phyloP scores from a whole-genome alignment of 2,329 filamentous ascomycete genomes.

The Dryadomyces sulphureus region DNA sequence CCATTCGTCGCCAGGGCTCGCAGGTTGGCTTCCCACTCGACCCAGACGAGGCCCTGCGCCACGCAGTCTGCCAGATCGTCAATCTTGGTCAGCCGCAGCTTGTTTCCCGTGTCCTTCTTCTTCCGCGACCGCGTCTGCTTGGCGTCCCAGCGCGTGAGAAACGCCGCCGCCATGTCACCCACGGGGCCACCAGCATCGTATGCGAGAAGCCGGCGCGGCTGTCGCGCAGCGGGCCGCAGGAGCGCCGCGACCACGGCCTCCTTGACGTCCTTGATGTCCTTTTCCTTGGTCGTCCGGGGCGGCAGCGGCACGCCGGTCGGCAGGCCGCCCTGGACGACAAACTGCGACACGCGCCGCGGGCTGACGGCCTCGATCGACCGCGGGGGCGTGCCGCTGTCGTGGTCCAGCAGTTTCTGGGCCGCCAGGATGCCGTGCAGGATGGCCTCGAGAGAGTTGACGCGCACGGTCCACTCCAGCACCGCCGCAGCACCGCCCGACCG shows the following conservation, averaged over 20 bases:
- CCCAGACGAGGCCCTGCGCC: conserved; percentile 62
- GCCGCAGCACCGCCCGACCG: conserved; percentile 48
- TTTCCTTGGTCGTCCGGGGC: conserved; percentile 8
- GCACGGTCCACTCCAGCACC: conserved; percentile 68
- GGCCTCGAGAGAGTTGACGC: conserved; percentile 68
- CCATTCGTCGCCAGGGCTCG: conserved; percentile 17
- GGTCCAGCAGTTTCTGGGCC: conserved; percentile 32
- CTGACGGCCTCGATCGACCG: conserved; percentile 30
- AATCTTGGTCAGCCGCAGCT: conserved; percentile 36
- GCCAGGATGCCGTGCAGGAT: conserved; percentile 62
- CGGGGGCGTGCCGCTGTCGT: neutral
- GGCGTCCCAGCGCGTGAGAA: conserved; percentile 7
- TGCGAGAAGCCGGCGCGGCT: neutral
- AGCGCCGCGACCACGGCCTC: conserved; percentile 8
- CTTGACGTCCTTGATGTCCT: conserved; percentile 14
- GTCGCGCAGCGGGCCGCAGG: neutral
- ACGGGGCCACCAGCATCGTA: neutral
- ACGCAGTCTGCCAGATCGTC: conserved; percentile 74
- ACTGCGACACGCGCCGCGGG: conserved; percentile 35
- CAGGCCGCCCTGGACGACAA: conserved; percentile 25
- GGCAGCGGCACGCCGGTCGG: neutral
- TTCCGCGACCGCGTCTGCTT: conserved; percentile 3
- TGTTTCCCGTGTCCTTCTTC: neutral
- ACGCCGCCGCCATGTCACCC: conserved; percentile 7
- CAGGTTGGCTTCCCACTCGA: conserved; percentile 56